Percentiles rank a stretch among this genome's conserved stretches.
These are phyloP conservation scores for Plasmodium ovale DNA, from an alignment of 169 alveolate genomes.

Conservation along the genomic window DNA sequence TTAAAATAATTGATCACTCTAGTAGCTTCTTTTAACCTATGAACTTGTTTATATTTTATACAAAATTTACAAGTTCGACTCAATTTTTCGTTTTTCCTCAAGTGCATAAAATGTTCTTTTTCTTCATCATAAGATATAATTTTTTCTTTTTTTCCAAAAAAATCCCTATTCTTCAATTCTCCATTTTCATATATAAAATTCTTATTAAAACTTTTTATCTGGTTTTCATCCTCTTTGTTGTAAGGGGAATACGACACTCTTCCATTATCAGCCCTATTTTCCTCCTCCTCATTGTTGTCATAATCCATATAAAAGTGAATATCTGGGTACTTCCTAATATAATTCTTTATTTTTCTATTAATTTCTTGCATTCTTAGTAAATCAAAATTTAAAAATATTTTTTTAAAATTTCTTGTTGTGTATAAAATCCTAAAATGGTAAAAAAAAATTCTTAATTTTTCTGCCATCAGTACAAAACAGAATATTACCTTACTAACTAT, in stretches of 20 bases:
- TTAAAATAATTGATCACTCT: slow-evolving; percentile 28
- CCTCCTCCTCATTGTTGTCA: slow-evolving; percentile 52
- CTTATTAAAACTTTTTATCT: slow-evolving; percentile 4
- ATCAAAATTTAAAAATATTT: slow-evolving; percentile 73
- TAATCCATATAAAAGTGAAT: slow-evolving; percentile 67
- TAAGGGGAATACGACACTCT: neutral
- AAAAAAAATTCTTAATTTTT: slow-evolving; percentile 58
- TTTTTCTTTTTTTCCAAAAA: slow-evolving; percentile 16
- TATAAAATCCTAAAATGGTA: slow-evolving; percentile 74
- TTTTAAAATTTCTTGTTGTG: slow-evolving; percentile 10
- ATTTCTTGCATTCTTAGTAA: slow-evolving; percentile 65
- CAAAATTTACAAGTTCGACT: slow-evolving; percentile 56
- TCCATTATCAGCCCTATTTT: neutral
- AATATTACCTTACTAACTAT: slow-evolving; percentile 66
- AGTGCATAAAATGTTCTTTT: slow-evolving; percentile 72
- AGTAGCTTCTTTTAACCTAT: slow-evolving; percentile 25
- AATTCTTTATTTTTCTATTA: slow-evolving; percentile 63
- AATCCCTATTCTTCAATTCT: neutral
- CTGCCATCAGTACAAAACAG: slow-evolving; percentile 67
- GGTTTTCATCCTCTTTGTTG: neutral
- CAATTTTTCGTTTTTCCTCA: slow-evolving; percentile 41
- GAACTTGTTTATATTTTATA: slow-evolving; percentile 44
- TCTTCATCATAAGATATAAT: slow-evolving; percentile 59
- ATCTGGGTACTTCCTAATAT: slow-evolving; percentile 73
- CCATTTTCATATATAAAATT: too few species aligned